Conservation (phyloP, 768 basidiomycete species). For the Mycena galopus region DNA sequence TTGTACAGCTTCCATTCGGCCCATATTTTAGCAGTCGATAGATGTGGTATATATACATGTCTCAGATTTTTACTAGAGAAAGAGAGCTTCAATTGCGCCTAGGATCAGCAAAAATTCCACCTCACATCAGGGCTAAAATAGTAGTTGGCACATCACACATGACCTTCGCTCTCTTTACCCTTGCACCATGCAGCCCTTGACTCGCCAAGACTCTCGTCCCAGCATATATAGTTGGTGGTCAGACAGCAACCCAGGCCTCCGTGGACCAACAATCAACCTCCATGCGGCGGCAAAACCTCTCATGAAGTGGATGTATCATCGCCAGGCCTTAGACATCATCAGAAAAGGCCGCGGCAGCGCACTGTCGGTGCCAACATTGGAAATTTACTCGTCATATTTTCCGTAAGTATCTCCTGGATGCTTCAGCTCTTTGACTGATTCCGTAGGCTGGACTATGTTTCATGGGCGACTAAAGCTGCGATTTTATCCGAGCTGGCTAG, state of each 20-base stretch:
- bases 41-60: too few species aligned
- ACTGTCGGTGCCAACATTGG: background rate
- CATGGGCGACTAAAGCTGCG: background rate
- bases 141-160: too few species aligned
- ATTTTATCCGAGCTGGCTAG: background rate
- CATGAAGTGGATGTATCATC: background rate
- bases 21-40: too few species aligned
- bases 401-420: background rate
- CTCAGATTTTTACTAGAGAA: too few species aligned
- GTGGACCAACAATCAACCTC: too few species aligned
- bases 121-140: too few species aligned
- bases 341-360: background rate
- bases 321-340: background rate
- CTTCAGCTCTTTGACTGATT: background rate
- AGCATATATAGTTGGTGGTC: background rate
- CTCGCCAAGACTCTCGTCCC: background rate
- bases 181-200: background rate
- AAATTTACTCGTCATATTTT: background rate
- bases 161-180: background rate
- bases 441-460: background rate
- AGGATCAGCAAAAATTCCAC: too few species aligned
- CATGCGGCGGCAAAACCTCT: too few species aligned
- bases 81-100: too few species aligned
- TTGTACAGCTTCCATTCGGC: too few species aligned
- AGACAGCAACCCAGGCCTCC: too few species aligned